Evolutionary conservation across 2,329 filamentous ascomycete species (phyloP), one percentile per base, ranked within the genome.

Genomic region (Massarina eburnea): DNA sequence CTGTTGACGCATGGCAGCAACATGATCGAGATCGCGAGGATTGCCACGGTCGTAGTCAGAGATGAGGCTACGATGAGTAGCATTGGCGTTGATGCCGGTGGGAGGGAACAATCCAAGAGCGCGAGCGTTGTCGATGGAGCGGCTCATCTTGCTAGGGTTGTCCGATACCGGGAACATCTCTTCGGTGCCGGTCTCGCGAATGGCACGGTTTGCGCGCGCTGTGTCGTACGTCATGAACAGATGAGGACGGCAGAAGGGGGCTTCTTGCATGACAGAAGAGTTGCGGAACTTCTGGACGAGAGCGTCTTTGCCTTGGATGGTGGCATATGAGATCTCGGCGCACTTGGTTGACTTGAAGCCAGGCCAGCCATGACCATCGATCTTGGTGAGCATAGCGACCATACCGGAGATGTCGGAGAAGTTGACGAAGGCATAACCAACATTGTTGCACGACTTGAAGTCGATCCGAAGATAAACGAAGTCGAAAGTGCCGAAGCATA

Each of bases 391-490:
- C 24, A 69, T 55, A 2, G 55, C 45, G 2, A 67, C 48, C 55
- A 70, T 63, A 8, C 64, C 64, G 6, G 52, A 46, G 0, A 89
- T 83, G 67, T 91, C 84, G 34, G 85, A 81, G 59, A 97, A 96
- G 71, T 99, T 96, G 73, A 99, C 90, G 71, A 97, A 99, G 0
- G 91, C 92, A 70, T 97, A 97, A 36, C 94, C 94, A 47, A 97
- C 92, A 66, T 91, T 95, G 51, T 52, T 64, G 41, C 48, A 66
- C 29, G 71, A 70, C 43, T 68, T 54, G 52, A 70, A 77, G 52
- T 83, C 81, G 59, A 97, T 97, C 30, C 94, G 85, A 41, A 97
- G 74, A 67, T 99, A 99, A 77, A 95, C 84, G 70, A 97, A 97
- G 65, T 97, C 91, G 67, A 95, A 97, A 51, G 86, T 85, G 22